Conservation (phyloP, 2,329 filamentous ascomycete species). For the Clonostachys byssicola region DNA sequence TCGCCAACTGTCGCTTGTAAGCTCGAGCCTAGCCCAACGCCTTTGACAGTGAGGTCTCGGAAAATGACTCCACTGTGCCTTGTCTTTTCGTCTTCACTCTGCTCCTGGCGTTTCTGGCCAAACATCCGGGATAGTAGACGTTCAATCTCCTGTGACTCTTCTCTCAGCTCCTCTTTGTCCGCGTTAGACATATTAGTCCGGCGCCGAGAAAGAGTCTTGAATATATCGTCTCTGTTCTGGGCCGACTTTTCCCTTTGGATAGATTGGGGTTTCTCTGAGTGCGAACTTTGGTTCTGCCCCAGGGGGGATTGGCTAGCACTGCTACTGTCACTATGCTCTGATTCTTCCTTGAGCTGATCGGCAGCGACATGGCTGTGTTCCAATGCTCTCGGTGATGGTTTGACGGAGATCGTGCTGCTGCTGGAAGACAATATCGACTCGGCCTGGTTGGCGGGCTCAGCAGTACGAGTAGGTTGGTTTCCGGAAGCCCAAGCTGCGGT, state of each 20-base stretch:
- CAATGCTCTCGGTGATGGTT: neutral
- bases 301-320: slow-evolving; percentile 13
- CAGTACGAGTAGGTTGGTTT: neutral
- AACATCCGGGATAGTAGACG: slow-evolving; percentile 68
- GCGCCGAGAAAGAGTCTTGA: slow-evolving; percentile 41
- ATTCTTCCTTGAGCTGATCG: neutral
- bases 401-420: neutral
- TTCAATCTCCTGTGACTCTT: slow-evolving; percentile 46
- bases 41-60: slow-evolving; percentile 66
- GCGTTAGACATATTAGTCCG: slow-evolving; percentile 30
- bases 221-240: slow-evolving; percentile 45
- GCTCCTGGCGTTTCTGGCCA: slow-evolving; percentile 56
- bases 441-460: neutral
- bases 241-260: slow-evolving; percentile 15
- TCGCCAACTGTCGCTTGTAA: slow-evolving; percentile 55
- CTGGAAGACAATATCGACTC: neutral
- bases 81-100: slow-evolving; percentile 67
- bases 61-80: slow-evolving; percentile 68
- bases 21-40: slow-evolving; percentile 61
- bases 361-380: too few relatives aligned
- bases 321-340: slow-evolving; percentile 3
- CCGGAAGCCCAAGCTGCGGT: neutral
- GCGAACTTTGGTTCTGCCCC: slow-evolving; percentile 1
- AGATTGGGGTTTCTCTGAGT: slow-evolving; percentile 3
- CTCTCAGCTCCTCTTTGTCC: slow-evolving; percentile 36